phyloP scores from a whole-genome alignment of 2,329 filamentous ascomycete genomes.

The Nemania sp. region DNA sequence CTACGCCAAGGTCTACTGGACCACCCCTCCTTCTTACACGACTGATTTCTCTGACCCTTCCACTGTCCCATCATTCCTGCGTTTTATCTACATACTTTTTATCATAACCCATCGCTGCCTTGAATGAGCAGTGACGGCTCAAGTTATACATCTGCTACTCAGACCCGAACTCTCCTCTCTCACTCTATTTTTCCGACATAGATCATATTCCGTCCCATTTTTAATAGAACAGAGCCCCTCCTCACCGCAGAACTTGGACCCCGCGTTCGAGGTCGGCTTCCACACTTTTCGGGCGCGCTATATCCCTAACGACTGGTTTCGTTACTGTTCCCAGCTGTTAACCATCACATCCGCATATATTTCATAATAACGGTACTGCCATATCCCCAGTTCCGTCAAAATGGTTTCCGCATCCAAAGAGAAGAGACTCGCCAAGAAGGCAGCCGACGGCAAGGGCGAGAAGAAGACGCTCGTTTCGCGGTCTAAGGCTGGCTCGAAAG shows the following conservation, averaged over 20 bases:
- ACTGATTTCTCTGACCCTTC: not conserved
- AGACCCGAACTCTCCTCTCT: not conserved
- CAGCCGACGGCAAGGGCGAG: conserved; percentile 71
- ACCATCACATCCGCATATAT: not conserved
- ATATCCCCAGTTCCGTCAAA: conserved; percentile 38
- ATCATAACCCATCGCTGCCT: conserved; percentile 2
- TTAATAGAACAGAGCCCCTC: too few relatives aligned
- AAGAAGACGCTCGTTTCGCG: conserved; percentile 74
- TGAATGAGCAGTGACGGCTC: not conserved
- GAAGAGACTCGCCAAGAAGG: conserved; percentile 72
- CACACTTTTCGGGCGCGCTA: conserved; percentile 20
- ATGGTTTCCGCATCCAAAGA: conserved; percentile 74
- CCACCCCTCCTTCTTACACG: conserved; percentile 13
- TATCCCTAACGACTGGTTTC: conserved; percentile 14
- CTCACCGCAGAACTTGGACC: not conserved
- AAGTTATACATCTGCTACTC: not conserved
- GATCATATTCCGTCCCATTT: conserved; percentile 28
- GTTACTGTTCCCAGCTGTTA: not conserved
- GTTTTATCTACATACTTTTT: not conserved
- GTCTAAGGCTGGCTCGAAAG: conserved; percentile 70
- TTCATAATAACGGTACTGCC: too few relatives aligned
- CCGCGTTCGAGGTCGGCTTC: conserved; percentile 13
- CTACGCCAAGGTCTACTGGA: not conserved
- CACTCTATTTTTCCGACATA: not conserved
- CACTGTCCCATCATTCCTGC: conserved; percentile 18